Evolutionary conservation across 306 rosid genomes (phyloP).

Genomic region (Lathyrus tuberosus): DNA sequence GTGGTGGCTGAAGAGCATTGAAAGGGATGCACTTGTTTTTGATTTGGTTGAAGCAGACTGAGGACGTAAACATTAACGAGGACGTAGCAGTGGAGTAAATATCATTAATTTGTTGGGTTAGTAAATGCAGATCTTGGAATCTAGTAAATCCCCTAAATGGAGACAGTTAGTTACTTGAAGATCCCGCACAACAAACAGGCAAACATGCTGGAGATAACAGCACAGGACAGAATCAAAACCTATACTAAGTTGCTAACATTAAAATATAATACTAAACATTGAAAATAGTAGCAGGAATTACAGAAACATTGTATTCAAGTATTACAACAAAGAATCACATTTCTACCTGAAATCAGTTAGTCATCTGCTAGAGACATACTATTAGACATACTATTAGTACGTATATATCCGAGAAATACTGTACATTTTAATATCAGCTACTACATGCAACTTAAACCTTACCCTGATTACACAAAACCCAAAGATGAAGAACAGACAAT

Average conservation of each 20-base stretch:
- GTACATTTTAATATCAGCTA: constrained; percentile 18
- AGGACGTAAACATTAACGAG: not conserved
- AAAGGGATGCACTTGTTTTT: too few relatives aligned
- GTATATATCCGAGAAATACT: constrained; percentile 23
- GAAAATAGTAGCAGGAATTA: not conserved
- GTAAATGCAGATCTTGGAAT: too few relatives aligned
- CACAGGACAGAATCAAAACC: constrained; percentile 34
- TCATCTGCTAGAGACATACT: constrained; percentile 19
- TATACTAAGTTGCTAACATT: not conserved
- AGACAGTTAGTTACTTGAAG: too few relatives aligned
- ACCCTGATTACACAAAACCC: constrained; percentile 5
- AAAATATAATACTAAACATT: not conserved
- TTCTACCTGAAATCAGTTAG: constrained; percentile 24
- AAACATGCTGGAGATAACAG: too few relatives aligned
- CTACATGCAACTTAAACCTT: constrained; percentile 22
- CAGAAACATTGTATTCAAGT: not conserved
- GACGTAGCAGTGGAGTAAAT: not conserved
- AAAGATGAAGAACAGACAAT: not conserved
- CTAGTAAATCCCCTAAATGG: too few relatives aligned
- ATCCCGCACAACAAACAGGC: too few relatives aligned
- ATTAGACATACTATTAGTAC: constrained; percentile 8
- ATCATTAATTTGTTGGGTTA: not conserved
- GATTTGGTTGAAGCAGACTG: too few relatives aligned
- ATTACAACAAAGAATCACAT: constrained; percentile 26
- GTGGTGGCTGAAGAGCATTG: too few relatives aligned